Evolutionary conservation across 2,329 filamentous ascomycete genomes (phyloP).

Genomic region (Mariannaea sp.): DNA sequence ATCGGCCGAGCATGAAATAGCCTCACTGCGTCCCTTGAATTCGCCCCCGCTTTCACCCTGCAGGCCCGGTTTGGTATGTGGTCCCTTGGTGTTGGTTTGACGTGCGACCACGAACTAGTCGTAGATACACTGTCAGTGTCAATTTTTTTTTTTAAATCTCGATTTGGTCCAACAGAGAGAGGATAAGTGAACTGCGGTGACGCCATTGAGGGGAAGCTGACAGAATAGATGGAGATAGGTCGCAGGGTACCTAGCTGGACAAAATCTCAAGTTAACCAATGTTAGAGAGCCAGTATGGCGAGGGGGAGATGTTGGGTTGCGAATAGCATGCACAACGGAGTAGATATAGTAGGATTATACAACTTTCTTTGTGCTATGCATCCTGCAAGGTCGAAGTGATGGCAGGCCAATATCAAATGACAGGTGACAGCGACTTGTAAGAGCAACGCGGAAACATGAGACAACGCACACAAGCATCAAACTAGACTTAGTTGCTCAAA

Average conservation of each 20-base stretch:
- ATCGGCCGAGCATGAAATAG: conserved; percentile 16
- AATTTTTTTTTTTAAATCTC: too few relatives aligned
- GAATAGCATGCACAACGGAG: background rate
- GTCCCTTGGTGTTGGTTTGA: background rate
- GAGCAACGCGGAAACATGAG: background rate
- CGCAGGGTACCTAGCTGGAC: background rate
- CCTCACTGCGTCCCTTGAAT: conserved; percentile 30
- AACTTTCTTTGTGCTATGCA: too few relatives aligned
- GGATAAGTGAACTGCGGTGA: conserved; percentile 20
- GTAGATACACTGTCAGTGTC: conserved; percentile 12
- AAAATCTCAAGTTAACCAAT: background rate
- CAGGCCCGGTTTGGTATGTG: conserved; percentile 4
- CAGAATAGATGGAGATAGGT: background rate
- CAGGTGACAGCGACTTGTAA: conserved; percentile 1
- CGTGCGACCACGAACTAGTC: conserved; percentile 6
- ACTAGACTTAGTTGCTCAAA: background rate
- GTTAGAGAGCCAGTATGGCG: background rate
- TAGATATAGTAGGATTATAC: background rate
- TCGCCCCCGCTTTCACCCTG: conserved; percentile 4
- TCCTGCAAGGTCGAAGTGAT: background rate
- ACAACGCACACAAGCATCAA: conserved; percentile 11
- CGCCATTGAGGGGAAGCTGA: conserved; percentile 25
- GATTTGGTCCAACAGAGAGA: conserved; percentile 30
- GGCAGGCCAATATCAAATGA: background rate
- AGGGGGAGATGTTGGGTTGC: background rate